Percentiles rank a stretch among this genome's conserved stretches.
These are phyloP conservation scores for Gossypium schwendimanii DNA, from an alignment of 441 rosid genomes.

Conservation along the genomic window DNA sequence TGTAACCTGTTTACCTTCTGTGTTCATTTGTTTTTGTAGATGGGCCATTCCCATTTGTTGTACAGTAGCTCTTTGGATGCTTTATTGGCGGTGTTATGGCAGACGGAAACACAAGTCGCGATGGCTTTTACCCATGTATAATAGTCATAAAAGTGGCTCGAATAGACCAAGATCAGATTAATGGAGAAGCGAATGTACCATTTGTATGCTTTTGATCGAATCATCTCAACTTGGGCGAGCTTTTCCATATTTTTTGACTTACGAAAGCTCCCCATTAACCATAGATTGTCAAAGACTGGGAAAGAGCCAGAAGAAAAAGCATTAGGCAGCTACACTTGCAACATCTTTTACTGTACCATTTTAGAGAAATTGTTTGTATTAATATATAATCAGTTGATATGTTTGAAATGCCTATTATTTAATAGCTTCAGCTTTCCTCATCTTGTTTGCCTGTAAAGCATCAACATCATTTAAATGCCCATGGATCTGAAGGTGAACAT, in stretches of 20 bases:
- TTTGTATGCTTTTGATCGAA: slow-evolving; percentile 1
- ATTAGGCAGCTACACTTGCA: not conserved
- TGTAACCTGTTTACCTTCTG: not conserved
- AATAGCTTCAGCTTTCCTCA: not conserved
- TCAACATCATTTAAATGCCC: not conserved
- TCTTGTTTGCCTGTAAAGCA: not conserved
- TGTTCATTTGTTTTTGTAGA: slow-evolving; percentile 33
- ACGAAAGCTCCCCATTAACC: slow-evolving; percentile 15
- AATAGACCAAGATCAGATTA: slow-evolving; percentile 75
- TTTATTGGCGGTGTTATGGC: slow-evolving; percentile 84
- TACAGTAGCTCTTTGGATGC: slow-evolving; percentile 37
- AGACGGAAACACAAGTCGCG: slow-evolving; percentile 61
- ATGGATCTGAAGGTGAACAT: too few relatives aligned
- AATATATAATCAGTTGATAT: slow-evolving; percentile 18
- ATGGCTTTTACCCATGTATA: slow-evolving; percentile 73
- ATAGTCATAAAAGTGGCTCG: slow-evolving; percentile 42
- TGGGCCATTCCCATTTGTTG: slow-evolving; percentile 82
- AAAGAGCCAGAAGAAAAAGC: slow-evolving; percentile 12
- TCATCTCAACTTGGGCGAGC: slow-evolving; percentile 24
- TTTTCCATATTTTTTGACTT: slow-evolving; percentile 17
- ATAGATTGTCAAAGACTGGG: slow-evolving; percentile 12
- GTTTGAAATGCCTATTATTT: slow-evolving; percentile 5
- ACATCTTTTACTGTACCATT: slow-evolving; percentile 18
- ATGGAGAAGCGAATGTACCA: slow-evolving; percentile 1
- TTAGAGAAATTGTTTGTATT: slow-evolving; percentile 17